A percentile compares a stretch with the other conserved stretches of the same genome.
phyloP scores from a whole-genome alignment of 345 rosid species.

The Brassica carinata region DNA sequence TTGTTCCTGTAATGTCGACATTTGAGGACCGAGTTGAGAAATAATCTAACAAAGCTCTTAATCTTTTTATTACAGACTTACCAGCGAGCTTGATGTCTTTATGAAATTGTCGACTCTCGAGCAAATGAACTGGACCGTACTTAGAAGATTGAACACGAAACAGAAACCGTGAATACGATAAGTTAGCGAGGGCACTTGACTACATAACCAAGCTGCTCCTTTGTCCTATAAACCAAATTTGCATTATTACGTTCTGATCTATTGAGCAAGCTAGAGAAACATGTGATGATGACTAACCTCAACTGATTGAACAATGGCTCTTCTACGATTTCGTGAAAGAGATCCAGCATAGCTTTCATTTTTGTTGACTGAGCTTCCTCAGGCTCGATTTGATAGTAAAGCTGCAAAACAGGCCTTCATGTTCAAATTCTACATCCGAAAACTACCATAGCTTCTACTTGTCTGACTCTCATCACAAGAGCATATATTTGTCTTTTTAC shows the following conservation, averaged over 20 bases:
- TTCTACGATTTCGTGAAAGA: slow-evolving; percentile 89
- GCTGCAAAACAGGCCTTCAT: slow-evolving; percentile 50
- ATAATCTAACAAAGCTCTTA: no score
- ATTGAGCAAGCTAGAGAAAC: slow-evolving; percentile 15
- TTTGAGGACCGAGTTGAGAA: no score
- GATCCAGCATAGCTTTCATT: slow-evolving; percentile 88
- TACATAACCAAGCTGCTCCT: slow-evolving; percentile 97
- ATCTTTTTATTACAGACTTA: no score
- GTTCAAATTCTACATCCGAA: slow-evolving; percentile 32
- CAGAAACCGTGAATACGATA: slow-evolving; percentile 85
- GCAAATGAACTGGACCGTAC: slow-evolving; percentile 80
- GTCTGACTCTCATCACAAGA: slow-evolving; percentile 15
- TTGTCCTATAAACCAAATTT: slow-evolving; percentile 59
- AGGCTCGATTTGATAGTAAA: slow-evolving; percentile 94
- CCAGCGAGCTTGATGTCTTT: slow-evolving; percentile 38
- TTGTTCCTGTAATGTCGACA: slow-evolving; percentile 63
- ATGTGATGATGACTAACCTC: slow-evolving; percentile 59
- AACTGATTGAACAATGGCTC: slow-evolving; percentile 95
- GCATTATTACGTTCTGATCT: neutral
- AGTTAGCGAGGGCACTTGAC: slow-evolving; percentile 76
- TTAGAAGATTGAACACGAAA: slow-evolving; percentile 88
- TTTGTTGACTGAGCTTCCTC: slow-evolving; percentile 66
- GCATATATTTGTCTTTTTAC: slow-evolving; percentile 41
- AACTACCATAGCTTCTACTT: slow-evolving; percentile 18
- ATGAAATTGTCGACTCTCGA: slow-evolving; percentile 82